Conservation (phyloP, 2,329 filamentous ascomycete genomes). For the Aureobasidium sp. region DNA sequence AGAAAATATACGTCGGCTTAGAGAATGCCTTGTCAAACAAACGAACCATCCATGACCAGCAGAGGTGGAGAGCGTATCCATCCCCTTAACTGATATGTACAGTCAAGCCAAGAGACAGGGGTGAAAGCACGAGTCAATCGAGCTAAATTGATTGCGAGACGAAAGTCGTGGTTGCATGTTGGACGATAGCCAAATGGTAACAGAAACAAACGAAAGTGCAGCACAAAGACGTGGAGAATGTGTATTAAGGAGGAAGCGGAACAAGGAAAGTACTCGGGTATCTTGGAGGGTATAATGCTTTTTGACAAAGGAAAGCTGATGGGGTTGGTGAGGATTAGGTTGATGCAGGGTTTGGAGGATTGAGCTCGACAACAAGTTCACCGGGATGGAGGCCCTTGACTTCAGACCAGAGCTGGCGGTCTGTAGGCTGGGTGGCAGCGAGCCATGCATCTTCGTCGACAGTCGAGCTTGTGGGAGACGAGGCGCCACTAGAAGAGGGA, state of each 20-base stretch:
- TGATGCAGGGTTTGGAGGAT: background rate
- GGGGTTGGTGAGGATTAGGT: background rate
- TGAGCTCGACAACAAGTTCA: conserved; percentile 19
- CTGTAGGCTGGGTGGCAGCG: conserved; percentile 23
- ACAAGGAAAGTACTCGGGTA: background rate
- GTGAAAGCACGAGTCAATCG: background rate
- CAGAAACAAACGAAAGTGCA: background rate
- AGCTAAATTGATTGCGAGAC: background rate
- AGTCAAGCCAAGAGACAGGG: background rate
- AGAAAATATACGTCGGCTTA: background rate
- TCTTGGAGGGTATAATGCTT: conserved; percentile 15
- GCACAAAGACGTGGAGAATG: background rate
- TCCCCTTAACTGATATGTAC: background rate
- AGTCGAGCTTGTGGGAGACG: background rate
- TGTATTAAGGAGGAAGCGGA: background rate
- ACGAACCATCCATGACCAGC: background rate
- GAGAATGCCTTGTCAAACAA: background rate
- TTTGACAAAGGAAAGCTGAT: background rate
- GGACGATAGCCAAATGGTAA: background rate
- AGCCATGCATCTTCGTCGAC: conserved; percentile 24
- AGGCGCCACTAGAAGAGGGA: background rate
- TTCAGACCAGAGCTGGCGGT: conserved; percentile 19
- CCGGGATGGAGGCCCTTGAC: conserved; percentile 24
- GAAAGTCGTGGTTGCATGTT: background rate
- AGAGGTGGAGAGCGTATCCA: too few relatives aligned